Evolutionary conservation across 805 yeast genomes (phyloP).

Genomic region (Candida takata): DNA sequence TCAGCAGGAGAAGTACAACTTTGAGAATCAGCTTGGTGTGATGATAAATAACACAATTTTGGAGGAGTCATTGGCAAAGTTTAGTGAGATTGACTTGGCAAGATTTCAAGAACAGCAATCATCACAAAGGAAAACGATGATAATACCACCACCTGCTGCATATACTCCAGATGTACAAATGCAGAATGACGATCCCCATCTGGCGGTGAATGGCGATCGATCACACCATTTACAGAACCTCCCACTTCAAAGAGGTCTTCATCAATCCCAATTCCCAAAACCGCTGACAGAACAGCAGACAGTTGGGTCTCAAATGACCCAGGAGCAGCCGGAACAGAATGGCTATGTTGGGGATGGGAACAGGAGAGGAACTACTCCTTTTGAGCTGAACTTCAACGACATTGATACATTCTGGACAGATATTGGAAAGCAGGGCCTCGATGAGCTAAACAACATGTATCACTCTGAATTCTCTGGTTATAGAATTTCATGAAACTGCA

Average conservation of each 20-base stretch:
- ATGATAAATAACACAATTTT: constrained; percentile 13
- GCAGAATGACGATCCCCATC: background rate
- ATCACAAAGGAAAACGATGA: background rate
- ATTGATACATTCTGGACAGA: constrained; percentile 22
- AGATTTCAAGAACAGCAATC: background rate
- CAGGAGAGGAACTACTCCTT: constrained; percentile 9
- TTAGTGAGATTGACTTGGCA: constrained; percentile 10
- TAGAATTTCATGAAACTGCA: constrained; percentile 5
- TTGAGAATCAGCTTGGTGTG: constrained; percentile 18
- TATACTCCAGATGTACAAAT: background rate
- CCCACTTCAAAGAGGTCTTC: too few species aligned
- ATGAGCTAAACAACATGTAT: constrained; percentile 22
- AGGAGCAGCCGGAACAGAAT: too few species aligned
- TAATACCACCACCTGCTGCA: background rate
- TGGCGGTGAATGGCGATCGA: too few species aligned
- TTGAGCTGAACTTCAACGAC: constrained; percentile 16
- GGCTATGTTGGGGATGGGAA: background rate
- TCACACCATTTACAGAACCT: too few species aligned
- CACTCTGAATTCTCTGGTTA: constrained; percentile 24
- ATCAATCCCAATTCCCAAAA: background rate
- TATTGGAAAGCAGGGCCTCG: constrained; percentile 23
- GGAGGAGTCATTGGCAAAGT: constrained; percentile 9
- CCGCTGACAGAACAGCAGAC: background rate
- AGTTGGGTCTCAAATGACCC: background rate
- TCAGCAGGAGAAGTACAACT: constrained; percentile 10